Evolutionary conservation across 2,329 filamentous ascomycete genomes (phyloP), one percentile per base, ranked within the genome.

Genomic region (Lojkania enalia): DNA sequence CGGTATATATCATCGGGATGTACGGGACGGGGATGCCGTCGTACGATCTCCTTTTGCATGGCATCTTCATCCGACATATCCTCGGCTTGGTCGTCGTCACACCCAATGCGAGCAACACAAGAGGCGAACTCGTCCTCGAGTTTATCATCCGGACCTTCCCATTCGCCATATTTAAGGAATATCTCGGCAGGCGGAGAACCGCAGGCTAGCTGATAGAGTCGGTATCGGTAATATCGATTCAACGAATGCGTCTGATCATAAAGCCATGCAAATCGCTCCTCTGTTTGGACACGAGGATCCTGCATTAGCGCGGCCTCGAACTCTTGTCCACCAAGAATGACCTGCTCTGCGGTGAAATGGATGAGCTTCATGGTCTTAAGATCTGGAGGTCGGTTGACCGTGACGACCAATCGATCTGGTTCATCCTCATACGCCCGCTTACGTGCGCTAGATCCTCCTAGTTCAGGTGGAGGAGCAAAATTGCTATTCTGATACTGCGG

Each of bases 291-390:
- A 42, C 90, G 84, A 0, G 87, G 82, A 14, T 88, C 79, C 38
- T 85, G 86, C 94, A 97, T 97, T 5, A 99, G 78, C 2, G 95
- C 76, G 4, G 91, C 90, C 70, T 99, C 94, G 49, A 96, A 95
- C 61, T 94, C 89, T 0, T 88, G 83, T 0, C 91, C 90, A 55
- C 94, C 83, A 16, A 84, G 82, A 6, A 96, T 74, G 0, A 97
- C 76, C 2, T 81, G 80, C 62, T 97, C 92, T 23, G 95, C 79
- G 0, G 90, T 87, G 65, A 87, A 91, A 72, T 97, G 92, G 49
- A 97, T 95, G 33, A 95, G 78, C 46, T 85, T 85, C 1, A 96
- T 75, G 49, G 87, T 86, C 53, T 84, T 86, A 38, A 96, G 80
- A 57, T 96, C 87, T 6, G 7, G 30, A 12, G 30, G 30, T 9